Percentiles rank a stretch among this genome's conserved stretches.
These are phyloP conservation scores for Madurella mycetomatis DNA, from an alignment of 2,329 filamentous ascomycete genomes.

Conservation along the genomic window DNA sequence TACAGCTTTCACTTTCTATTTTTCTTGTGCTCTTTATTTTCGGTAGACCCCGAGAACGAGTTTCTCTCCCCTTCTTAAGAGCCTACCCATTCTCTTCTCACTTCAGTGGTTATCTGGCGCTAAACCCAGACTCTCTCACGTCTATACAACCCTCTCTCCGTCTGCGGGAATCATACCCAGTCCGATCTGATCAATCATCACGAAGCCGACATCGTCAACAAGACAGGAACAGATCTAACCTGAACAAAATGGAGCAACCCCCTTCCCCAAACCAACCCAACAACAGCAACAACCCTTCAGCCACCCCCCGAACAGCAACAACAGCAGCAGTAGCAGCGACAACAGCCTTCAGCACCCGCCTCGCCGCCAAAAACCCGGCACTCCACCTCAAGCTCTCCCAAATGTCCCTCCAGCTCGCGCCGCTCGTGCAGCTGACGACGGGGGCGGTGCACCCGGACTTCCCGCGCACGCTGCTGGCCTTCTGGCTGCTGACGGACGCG, in stretches of 20 bases:
- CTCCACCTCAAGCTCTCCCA: conserved; percentile 59
- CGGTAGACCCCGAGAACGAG: background rate
- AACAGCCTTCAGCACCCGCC: conserved; percentile 32
- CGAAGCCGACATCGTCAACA: background rate
- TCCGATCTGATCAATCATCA: background rate
- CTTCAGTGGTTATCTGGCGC: background rate
- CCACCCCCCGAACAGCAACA: background rate
- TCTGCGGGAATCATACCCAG: background rate
- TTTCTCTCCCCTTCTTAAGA: background rate
- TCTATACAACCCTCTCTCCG: background rate
- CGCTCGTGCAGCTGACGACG: conserved; percentile 60
- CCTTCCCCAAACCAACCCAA: background rate
- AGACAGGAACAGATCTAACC: background rate
- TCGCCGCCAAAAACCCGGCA: conserved; percentile 43
- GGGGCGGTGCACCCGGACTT: conserved; percentile 62
- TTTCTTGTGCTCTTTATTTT: background rate
- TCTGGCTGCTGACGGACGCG: conserved; percentile 67
- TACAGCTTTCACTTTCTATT: background rate
- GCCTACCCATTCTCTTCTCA: background rate
- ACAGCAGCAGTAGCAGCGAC: background rate
- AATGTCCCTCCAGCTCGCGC: conserved; percentile 61
- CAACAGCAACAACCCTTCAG: background rate
- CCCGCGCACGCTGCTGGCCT: conserved; percentile 62
- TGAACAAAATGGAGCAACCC: conserved; percentile 12
- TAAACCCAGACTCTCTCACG: background rate